phyloP scores from a whole-genome alignment of 805 yeast genomes.

The Yamadazyma laniorum region DNA sequence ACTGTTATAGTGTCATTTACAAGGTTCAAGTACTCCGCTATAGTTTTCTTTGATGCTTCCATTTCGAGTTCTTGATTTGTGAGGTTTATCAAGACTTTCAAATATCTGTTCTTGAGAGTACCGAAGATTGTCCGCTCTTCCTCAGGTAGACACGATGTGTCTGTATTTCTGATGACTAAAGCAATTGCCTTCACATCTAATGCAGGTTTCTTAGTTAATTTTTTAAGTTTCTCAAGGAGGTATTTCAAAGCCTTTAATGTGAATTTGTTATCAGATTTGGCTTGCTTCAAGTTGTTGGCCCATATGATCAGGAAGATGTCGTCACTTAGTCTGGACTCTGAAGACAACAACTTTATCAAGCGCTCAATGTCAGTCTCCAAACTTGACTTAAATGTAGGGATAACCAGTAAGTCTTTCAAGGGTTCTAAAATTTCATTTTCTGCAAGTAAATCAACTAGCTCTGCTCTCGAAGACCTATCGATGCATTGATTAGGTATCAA shows the following conservation, averaged over 20 bases:
- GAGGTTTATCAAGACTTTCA: neutral
- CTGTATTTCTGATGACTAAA: constrained; percentile 1
- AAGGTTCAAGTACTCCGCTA: neutral
- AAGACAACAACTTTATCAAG: constrained; percentile 10
- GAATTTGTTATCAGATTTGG: constrained; percentile 7
- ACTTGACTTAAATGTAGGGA: constrained; percentile 54
- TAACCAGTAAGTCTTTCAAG: constrained; percentile 23
- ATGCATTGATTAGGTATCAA: constrained; percentile 52
- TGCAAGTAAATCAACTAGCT: constrained; percentile 14
- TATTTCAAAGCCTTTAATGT: neutral
- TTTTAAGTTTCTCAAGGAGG: neutral
- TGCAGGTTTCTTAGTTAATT: neutral
- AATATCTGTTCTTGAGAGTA: neutral
- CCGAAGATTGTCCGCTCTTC: neutral
- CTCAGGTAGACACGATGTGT: neutral
- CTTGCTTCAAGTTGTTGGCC: constrained; percentile 29
- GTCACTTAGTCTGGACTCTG: constrained; percentile 2
- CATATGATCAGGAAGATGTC: constrained; percentile 38
- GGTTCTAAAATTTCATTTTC: neutral
- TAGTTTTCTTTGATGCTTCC: neutral
- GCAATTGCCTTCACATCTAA: constrained; percentile 1
- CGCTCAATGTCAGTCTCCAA: constrained; percentile 44
- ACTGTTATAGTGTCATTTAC: neutral
- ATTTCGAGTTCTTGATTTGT: neutral
- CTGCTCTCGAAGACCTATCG: constrained; percentile 21